phyloP scores from a whole-genome alignment of 106 monocot species.

The Amphibolis antarctica region DNA sequence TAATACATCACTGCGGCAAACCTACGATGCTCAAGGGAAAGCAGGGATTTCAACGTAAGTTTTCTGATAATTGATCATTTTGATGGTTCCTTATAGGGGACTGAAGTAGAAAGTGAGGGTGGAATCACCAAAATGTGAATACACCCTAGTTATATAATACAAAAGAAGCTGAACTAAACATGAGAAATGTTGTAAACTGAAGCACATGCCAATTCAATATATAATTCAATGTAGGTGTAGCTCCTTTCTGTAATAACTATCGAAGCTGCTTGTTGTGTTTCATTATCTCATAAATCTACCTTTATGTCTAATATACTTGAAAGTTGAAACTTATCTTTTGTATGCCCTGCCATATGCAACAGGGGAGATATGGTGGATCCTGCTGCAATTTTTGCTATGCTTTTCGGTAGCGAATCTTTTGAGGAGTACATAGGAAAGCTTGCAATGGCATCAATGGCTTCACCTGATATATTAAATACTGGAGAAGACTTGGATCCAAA shows the following conservation, averaged over 20 bases:
- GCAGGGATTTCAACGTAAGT: constrained; percentile 64
- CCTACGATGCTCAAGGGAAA: constrained; percentile 85
- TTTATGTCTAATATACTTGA: too few relatives aligned
- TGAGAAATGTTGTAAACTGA: too few relatives aligned
- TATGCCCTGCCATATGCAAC: constrained; percentile 3
- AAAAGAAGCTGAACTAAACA: too few relatives aligned
- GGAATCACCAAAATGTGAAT: too few relatives aligned
- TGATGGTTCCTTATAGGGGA: too few relatives aligned
- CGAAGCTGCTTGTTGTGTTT: not conserved
- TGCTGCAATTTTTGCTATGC: constrained; percentile 99
- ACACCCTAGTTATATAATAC: too few relatives aligned
- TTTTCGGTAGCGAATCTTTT: constrained; percentile 96
- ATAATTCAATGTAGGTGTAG: not conserved
- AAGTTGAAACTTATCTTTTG: not conserved
- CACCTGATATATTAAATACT: constrained; percentile 65
- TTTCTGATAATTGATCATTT: too few relatives aligned
- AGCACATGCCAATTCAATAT: not conserved
- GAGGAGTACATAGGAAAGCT: constrained; percentile 96
- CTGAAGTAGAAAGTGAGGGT: too few relatives aligned
- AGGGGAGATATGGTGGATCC: constrained; percentile 95
- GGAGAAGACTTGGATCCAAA: constrained; percentile 75
- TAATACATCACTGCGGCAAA: constrained; percentile 67
- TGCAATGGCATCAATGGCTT: constrained; percentile 99
- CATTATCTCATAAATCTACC: not conserved
- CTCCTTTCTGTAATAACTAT: not conserved